Conservation (phyloP, 305 asterid species). For the Coffea humblotiana region DNA sequence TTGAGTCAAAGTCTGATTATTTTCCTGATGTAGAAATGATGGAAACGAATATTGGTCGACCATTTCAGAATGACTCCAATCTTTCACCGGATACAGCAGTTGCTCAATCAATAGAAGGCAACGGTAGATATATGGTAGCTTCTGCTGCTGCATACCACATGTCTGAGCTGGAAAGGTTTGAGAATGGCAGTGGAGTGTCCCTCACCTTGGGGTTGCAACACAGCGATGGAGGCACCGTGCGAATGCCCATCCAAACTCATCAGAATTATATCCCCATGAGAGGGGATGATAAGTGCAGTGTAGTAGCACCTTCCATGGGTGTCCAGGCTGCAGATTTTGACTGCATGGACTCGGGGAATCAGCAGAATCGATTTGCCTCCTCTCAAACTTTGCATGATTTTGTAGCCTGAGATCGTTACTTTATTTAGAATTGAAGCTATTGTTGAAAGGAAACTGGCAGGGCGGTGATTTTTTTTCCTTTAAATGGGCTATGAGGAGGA, state of each 20-base stretch:
- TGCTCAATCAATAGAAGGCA: constrained; percentile 28
- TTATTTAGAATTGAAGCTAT: neutral
- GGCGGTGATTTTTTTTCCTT: neutral
- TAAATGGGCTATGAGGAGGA: neutral
- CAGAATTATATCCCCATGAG: constrained; percentile 46
- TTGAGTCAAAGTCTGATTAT: constrained; percentile 45
- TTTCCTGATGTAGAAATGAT: constrained; percentile 43
- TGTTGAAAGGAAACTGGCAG: neutral
- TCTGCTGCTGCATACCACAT: constrained; percentile 38
- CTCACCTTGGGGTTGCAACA: constrained; percentile 79
- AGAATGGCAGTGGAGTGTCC: constrained; percentile 54
- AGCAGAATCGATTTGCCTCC: constrained; percentile 46
- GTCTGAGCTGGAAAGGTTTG: constrained; percentile 61
- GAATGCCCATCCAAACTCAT: constrained; percentile 39
- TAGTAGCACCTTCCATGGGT: constrained; percentile 44
- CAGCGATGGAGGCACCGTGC: constrained; percentile 51
- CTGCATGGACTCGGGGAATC: constrained; percentile 50
- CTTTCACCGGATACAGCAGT: constrained; percentile 20
- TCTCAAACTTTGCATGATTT: constrained; percentile 49
- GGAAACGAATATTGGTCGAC: constrained; percentile 38
- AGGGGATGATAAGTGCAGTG: constrained; percentile 40
- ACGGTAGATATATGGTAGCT: constrained; percentile 42
- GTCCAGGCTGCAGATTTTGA: constrained; percentile 49
- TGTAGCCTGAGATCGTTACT: constrained; percentile 25
- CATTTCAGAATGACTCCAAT: constrained; percentile 30